Percentiles rank a stretch among this genome's conserved stretches.
Conservation (phyloP, 1,139 yeast species). For the Blastobotrys proliferans region DNA sequence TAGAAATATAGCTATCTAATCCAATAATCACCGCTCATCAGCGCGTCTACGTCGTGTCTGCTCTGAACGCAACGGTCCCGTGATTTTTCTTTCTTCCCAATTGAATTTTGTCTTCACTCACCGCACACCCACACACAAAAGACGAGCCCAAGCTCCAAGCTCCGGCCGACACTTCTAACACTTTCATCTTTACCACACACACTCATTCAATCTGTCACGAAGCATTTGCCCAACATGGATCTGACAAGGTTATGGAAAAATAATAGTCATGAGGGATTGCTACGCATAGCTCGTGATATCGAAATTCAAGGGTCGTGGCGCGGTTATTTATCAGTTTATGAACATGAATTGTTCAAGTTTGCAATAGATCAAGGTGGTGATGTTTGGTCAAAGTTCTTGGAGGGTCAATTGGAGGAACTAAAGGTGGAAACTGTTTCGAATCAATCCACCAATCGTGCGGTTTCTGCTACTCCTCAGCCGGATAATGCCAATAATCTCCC, state of each 20-base stretch:
- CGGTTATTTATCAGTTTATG: constrained; percentile 36
- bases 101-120: background rate
- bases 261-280: constrained; percentile 34
- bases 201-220: too few relatives aligned
- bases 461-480: constrained; percentile 8
- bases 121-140: background rate
- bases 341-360: constrained; percentile 35
- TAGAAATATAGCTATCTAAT: too few relatives aligned
- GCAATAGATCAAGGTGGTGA: constrained; percentile 33
- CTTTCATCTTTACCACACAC: too few relatives aligned
- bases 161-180: background rate
- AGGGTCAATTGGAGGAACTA: constrained; percentile 27
- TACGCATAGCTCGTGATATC: constrained; percentile 36
- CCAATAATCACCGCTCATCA: too few relatives aligned
- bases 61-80: background rate
- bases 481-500: constrained; percentile 1
- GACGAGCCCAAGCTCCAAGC: background rate
- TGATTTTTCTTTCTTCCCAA: background rate
- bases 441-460: background rate
- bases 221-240: background rate
- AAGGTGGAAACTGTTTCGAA: constrained; percentile 4
- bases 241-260: constrained; percentile 34
- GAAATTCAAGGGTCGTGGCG: constrained; percentile 38
- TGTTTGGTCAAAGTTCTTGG: constrained; percentile 35
- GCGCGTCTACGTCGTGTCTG: too few relatives aligned